Evolutionary conservation across 371 early-diverging fungal genomes (phyloP).

Genomic region (Blakeslea trispora): DNA sequence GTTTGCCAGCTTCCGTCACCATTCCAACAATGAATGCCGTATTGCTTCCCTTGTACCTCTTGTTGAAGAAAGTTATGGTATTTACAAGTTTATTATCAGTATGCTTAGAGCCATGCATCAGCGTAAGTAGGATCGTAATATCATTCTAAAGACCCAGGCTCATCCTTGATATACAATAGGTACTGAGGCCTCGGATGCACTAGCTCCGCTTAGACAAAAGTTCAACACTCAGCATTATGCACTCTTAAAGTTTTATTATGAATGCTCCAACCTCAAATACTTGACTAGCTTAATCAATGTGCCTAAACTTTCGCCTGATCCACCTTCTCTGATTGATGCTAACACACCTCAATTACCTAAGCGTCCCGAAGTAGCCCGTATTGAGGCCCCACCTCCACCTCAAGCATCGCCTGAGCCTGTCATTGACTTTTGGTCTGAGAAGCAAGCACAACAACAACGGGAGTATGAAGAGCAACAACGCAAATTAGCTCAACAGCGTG

Average conservation of each 20-base stretch:
- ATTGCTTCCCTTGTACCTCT: conserved; percentile 95
- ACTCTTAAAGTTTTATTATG: conserved; percentile 88
- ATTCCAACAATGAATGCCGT: conserved; percentile 91
- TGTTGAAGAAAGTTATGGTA: conserved; percentile 94
- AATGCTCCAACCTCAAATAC: conserved; percentile 88
- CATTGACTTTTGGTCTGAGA: conserved; percentile 63
- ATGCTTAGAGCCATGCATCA: conserved; percentile 97
- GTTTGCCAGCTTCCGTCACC: conserved; percentile 81
- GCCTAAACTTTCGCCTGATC: conserved; percentile 82
- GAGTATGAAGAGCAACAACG: conserved; percentile 75
- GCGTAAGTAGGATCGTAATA: conserved; percentile 64
- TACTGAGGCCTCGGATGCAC: conserved; percentile 79
- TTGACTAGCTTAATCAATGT: conserved; percentile 91
- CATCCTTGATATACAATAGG: conserved; percentile 23
- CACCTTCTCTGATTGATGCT: conserved; percentile 67
- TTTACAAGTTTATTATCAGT: conserved; percentile 92
- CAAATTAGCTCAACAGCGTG: conserved; percentile 61
- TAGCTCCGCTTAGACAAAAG: conserved; percentile 84
- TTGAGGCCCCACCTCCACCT: conserved; percentile 38
- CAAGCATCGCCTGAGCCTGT: conserved; percentile 64
- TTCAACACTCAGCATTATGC: conserved; percentile 87
- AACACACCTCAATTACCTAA: conserved; percentile 45
- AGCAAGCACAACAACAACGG: conserved; percentile 70
- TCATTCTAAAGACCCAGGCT: not conserved
- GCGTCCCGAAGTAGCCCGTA: conserved; percentile 32